phyloP scores from a whole-genome alignment of 352 stramenopile genomes.

The Phytophthora europaea region DNA sequence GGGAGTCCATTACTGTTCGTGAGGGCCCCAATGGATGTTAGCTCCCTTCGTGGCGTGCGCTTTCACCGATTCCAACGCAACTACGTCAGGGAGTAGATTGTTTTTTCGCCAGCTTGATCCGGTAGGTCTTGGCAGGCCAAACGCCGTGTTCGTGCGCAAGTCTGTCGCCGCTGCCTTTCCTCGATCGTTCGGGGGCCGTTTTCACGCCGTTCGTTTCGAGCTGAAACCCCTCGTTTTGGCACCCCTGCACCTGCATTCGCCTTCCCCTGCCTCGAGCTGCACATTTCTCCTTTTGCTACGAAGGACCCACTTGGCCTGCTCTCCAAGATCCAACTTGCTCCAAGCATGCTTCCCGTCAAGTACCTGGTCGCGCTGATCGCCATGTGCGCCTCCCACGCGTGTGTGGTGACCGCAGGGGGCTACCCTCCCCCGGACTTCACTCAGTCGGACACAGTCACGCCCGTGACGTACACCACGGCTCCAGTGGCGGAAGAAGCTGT shows the following conservation, averaged over 20 bases:
- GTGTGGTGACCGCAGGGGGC: constrained; percentile 31
- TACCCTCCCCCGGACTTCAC: constrained; percentile 24
- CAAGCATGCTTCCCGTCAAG: constrained; percentile 42
- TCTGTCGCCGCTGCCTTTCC: constrained; percentile 28
- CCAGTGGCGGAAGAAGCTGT: background rate
- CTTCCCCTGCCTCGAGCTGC: background rate
- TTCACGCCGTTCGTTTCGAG: background rate
- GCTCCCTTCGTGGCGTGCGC: background rate
- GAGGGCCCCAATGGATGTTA: background rate
- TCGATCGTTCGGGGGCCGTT: constrained; percentile 31
- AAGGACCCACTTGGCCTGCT: constrained; percentile 34
- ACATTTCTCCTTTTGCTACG: constrained; percentile 42
- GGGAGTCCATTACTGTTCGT: background rate
- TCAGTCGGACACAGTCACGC: background rate
- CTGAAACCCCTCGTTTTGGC: constrained; percentile 6
- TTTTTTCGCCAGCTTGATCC: background rate
- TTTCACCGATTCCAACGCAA: background rate
- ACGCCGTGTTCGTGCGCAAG: background rate
- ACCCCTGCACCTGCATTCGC: background rate
- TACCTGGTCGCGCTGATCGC: constrained; percentile 38
- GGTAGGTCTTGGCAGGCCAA: background rate
- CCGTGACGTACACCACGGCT: constrained; percentile 1
- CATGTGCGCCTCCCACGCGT: constrained; percentile 30
- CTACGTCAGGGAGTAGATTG: background rate
- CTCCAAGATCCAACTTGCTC: constrained; percentile 5